A percentile compares a stretch with the other conserved stretches of the same genome.
phyloP scores from a whole-genome alignment of 2,329 filamentous ascomycete species.

The Helicocarpus griseus region DNA sequence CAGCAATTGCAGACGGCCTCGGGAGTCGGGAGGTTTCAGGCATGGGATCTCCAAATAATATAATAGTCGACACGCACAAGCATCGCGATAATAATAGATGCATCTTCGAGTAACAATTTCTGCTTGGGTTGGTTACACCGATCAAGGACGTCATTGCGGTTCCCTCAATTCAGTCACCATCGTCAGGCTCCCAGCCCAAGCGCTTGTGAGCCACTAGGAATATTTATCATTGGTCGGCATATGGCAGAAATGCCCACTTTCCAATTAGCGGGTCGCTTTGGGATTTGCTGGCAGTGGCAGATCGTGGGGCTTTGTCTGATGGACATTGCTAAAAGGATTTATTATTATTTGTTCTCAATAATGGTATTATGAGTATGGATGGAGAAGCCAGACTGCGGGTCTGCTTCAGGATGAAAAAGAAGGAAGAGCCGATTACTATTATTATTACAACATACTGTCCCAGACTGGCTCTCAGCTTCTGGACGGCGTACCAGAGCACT shows the following conservation, averaged over 20 bases:
- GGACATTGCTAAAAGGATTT: neutral
- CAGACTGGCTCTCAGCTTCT: neutral
- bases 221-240: neutral
- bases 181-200: neutral
- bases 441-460: neutral
- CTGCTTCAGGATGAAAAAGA: neutral
- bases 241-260: neutral
- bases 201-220: neutral
- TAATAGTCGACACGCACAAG: neutral
- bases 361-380: too few species aligned
- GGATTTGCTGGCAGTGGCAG: neutral
- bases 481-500: neutral
- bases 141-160: slow-evolving; percentile 1
- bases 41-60: neutral
- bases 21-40: neutral
- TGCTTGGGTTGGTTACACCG: neutral
- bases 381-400: too few species aligned
- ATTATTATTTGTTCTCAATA: too few species aligned
- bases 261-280: too few species aligned
- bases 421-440: neutral
- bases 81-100: neutral
- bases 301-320: neutral
- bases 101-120: neutral
- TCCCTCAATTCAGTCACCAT: neutral
- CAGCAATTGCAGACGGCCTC: neutral